Base-by-base conservation (phyloP, 345 rosid species). In the Salix dunnii region DNA sequence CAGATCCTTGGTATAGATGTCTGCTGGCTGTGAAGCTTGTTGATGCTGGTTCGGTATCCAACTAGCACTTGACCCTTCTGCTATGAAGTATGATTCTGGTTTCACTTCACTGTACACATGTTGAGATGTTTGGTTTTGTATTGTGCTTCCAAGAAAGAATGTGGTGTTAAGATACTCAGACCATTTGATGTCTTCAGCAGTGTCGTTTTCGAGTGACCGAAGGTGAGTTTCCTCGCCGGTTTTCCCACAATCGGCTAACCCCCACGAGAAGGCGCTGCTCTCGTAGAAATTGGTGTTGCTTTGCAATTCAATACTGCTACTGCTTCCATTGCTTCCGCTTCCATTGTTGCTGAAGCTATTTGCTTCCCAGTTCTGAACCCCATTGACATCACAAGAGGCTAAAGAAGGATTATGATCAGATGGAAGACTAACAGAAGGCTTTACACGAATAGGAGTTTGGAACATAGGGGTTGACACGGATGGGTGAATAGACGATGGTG, bases 371-470 rank as follows among this genome's bases (percentile, higher is more conserved):
- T 73, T 82, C 60, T 75, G 84, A 1, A 72, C 67, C 49, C 78
- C 82, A 46, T 70, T 78, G 58, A 79, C 70, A 55, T 78, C 76
- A 58, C 76, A 51, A 9, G 82, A 51, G 48, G 74, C 76, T 5
- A 62, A 78, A 18, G 83, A 82, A 74, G 80, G 83, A 61, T 80
- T 85, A 11, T 82, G 2, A 8, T 74, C 89, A 0, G 84, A 79
- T 40, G 90, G 90, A 69, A 92, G 89, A 76, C 77, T 89, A 31
- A 89, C 84, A 0, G 92, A 88, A 42, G 95, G 94, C 82, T 82
- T 90, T 17, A 89, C 90, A 12, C 86, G 67, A 2, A 77, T 71
- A 5, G 85, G 83, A 1, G 88, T 83, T 75, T 86, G 89, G 78
- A 81, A 84, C 43, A 81, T 53, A 68, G 94, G 81, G 79, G 74